Evolutionary conservation across 129 eudicot genomes (phyloP).

Genomic region (Tanacetum coccineum): DNA sequence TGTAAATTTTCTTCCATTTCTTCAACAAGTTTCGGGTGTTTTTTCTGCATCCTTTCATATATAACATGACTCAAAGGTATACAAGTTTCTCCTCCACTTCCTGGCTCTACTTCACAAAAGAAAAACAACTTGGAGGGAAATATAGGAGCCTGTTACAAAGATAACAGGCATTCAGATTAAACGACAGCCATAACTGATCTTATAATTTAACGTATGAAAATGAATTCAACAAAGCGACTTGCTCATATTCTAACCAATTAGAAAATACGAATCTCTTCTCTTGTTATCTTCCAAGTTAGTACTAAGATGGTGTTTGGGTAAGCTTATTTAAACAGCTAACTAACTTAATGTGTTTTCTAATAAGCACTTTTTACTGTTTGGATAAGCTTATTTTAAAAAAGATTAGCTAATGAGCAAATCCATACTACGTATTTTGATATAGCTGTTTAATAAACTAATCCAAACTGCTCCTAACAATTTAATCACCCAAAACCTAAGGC

Average conservation of each 20-base stretch:
- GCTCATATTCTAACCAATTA: too few species aligned
- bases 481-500: background rate
- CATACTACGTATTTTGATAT: too few species aligned
- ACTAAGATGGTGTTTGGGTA: background rate
- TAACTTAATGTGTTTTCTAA: too few species aligned
- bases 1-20: slow-evolving; percentile 32
- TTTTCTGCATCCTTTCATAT: slow-evolving; percentile 48
- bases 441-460: background rate
- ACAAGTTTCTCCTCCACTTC: slow-evolving; percentile 39
- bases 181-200: too few species aligned
- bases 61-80: slow-evolving; percentile 58
- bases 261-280: too few species aligned
- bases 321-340: background rate
- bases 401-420: background rate
- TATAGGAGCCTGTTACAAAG: slow-evolving; percentile 19
- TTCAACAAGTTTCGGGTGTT: slow-evolving; percentile 25
- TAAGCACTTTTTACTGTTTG: background rate
- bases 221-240: too few species aligned
- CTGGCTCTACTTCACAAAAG: slow-evolving; percentile 32
- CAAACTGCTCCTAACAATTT: too few species aligned
- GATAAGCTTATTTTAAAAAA: too few species aligned
- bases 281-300: too few species aligned
- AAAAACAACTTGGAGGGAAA: slow-evolving; percentile 36
- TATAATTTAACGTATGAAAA: too few species aligned
- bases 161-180: background rate